phyloP scores from a whole-genome alignment of 2,329 filamentous ascomycete genomes.

The Aotearoamyces nothofagi region DNA sequence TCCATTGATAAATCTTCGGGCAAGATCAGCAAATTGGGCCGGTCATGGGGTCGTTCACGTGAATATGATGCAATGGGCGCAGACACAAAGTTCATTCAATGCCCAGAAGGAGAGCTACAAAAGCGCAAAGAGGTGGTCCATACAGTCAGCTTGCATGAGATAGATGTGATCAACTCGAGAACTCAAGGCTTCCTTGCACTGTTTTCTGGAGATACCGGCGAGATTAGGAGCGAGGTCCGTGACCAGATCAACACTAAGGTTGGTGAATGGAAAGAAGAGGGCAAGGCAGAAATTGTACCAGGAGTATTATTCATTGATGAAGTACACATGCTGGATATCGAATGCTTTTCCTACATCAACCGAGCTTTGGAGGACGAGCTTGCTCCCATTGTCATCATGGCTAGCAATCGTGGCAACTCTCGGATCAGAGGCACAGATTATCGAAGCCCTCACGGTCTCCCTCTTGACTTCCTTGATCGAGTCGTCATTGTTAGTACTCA shows the following conservation, averaged over 20 bases:
- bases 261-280: conserved; percentile 97
- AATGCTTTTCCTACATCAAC: conserved; percentile 98
- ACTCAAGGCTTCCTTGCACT: conserved; percentile 97
- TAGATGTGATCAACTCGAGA: conserved; percentile 96
- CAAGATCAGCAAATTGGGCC: conserved; percentile 92
- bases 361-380: conserved; percentile 88
- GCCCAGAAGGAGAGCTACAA: conserved; percentile 92
- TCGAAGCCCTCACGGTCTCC: conserved; percentile 81
- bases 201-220: conserved; percentile 94
- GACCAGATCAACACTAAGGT: conserved; percentile 99
- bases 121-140: conserved; percentile 95
- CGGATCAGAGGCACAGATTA: conserved; percentile 90
- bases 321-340: conserved; percentile 98
- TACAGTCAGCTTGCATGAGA: conserved; percentile 93
- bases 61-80: conserved; percentile 99
- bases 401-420: conserved; percentile 85
- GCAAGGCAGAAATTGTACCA: conserved; percentile 94
- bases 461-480: conserved; percentile 89
- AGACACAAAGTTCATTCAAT: conserved; percentile 96
- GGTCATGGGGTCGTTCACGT: conserved; percentile 84
- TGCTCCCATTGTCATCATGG: conserved; percentile 97
- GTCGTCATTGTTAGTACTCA: conserved; percentile 95
- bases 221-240: conserved; percentile 91
- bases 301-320: conserved; percentile 97
- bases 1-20: conserved; percentile 97